Evolutionary conservation across 441 rosid genomes (phyloP).

Genomic region (Euphorbia schlechtendalii): DNA sequence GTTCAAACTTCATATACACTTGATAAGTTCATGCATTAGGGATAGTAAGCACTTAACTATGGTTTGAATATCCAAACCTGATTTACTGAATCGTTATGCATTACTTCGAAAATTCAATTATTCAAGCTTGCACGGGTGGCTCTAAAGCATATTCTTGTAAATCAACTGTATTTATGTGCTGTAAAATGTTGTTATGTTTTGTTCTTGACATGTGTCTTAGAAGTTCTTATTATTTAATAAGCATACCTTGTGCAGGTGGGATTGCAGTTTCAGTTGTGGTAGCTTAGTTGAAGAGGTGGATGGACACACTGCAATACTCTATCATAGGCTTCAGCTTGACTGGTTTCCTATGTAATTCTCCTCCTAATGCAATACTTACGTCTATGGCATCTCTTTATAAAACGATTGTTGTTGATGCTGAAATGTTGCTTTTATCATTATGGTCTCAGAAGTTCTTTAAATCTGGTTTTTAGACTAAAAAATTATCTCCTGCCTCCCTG

Average conservation of each 20-base stretch:
- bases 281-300: slow-evolving; percentile 99
- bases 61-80: background rate
- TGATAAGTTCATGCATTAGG: background rate
- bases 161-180: background rate
- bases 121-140: background rate
- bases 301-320: slow-evolving; percentile 97
- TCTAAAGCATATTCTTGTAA: slow-evolving; percentile 3
- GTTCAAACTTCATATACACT: background rate
- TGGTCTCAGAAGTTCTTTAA: background rate
- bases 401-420: background rate
- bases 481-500: background rate
- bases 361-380: slow-evolving; percentile 7
- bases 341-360: slow-evolving; percentile 85
- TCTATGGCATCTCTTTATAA: background rate
- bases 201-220: background rate
- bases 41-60: background rate
- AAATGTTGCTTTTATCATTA: background rate
- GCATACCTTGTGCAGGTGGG: slow-evolving; percentile 70
- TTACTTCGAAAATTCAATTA: slow-evolving; percentile 1
- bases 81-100: slow-evolving; percentile 1
- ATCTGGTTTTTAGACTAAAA: background rate
- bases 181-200: background rate
- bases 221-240: slow-evolving; percentile 7
- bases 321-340: slow-evolving; percentile 94
- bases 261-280: slow-evolving; percentile 91